Evolutionary conservation across 345 rosid genomes (phyloP).

Genomic region (Salix dunnii): DNA sequence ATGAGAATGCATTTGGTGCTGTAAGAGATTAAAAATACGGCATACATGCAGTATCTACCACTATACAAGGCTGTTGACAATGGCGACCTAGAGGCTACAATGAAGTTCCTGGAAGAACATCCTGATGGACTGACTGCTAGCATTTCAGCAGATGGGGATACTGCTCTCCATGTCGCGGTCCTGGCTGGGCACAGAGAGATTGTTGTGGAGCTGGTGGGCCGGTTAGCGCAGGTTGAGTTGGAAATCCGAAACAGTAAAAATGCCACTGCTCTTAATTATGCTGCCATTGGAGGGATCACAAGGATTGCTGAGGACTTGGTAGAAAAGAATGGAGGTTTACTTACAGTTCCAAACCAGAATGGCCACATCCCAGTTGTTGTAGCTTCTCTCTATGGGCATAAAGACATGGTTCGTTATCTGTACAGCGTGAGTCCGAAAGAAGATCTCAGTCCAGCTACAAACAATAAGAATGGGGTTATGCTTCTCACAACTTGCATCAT

Average conservation of each 20-base stretch:
- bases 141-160: constrained; percentile 55
- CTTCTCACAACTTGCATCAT: constrained; percentile 60
- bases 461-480: constrained; percentile 49
- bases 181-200: constrained; percentile 58
- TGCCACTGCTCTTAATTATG: constrained; percentile 62
- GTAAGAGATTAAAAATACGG: constrained; percentile 2
- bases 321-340: constrained; percentile 34
- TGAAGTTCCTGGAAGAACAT: constrained; percentile 33
- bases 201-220: constrained; percentile 45
- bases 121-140: constrained; percentile 42
- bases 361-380: constrained; percentile 57
- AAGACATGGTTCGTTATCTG: constrained; percentile 50
- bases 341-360: constrained; percentile 35
- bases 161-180: constrained; percentile 59
- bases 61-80: constrained; percentile 56
- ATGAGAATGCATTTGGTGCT: neutral
- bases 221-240: constrained; percentile 23
- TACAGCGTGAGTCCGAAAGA: constrained; percentile 40
- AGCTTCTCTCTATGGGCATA: constrained; percentile 67
- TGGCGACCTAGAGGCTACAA: constrained; percentile 52
- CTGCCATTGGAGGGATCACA: constrained; percentile 64
- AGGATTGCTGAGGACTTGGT: constrained; percentile 57
- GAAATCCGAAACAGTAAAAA: constrained; percentile 32
- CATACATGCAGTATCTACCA: constrained; percentile 27
- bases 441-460: constrained; percentile 44